phyloP scores from a whole-genome alignment of 371 early-diverging fungal genomes.

The Nematocida sp. region DNA sequence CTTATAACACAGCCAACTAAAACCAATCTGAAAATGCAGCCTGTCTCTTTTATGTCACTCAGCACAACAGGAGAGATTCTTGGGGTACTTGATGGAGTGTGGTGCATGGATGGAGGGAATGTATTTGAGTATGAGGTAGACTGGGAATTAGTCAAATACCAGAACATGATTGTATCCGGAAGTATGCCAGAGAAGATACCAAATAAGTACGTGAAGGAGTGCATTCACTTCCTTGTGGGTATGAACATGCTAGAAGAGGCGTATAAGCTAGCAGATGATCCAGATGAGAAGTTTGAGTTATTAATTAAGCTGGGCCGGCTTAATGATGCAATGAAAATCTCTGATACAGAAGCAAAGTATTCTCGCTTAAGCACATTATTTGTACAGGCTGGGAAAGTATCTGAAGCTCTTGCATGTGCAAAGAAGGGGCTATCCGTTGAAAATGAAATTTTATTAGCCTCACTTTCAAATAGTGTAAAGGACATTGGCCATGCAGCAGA shows the following conservation, averaged over 20 bases:
- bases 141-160: slow-evolving; percentile 59
- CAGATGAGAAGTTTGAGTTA: slow-evolving; percentile 68
- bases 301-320: slow-evolving; percentile 61
- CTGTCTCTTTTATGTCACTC: neutral
- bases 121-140: slow-evolving; percentile 41
- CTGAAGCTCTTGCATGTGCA: slow-evolving; percentile 61
- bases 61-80: slow-evolving; percentile 31
- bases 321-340: slow-evolving; percentile 61
- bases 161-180: slow-evolving; percentile 53
- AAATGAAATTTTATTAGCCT: slow-evolving; percentile 57
- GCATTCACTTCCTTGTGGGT: slow-evolving; percentile 65
- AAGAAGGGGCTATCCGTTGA: slow-evolving; percentile 51
- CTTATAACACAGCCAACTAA: slow-evolving; percentile 28
- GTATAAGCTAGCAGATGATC: slow-evolving; percentile 56
- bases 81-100: slow-evolving; percentile 58
- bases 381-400: slow-evolving; percentile 34
- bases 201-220: slow-evolving; percentile 44
- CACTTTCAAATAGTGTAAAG: slow-evolving; percentile 49
- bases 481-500: slow-evolving; percentile 43
- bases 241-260: slow-evolving; percentile 63
- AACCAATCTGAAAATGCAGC: slow-evolving; percentile 1
- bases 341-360: slow-evolving; percentile 60
- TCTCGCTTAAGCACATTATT: slow-evolving; percentile 55
- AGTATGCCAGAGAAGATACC: slow-evolving; percentile 14
- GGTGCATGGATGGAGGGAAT: slow-evolving; percentile 40